phyloP scores from a whole-genome alignment of 139 green algal species.

The Chlamydomonas asymmetrica region DNA sequence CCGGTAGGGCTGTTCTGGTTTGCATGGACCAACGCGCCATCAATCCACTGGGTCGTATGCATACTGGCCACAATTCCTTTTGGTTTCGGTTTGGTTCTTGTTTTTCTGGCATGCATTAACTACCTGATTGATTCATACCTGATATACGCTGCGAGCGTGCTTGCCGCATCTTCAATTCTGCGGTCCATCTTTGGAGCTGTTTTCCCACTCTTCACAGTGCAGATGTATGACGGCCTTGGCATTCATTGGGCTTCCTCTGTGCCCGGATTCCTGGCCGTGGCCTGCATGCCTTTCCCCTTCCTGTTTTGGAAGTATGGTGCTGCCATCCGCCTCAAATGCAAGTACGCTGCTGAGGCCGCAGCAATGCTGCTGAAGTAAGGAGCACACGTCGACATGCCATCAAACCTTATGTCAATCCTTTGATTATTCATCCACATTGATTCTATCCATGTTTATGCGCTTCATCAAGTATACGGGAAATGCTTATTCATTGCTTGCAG shows the following conservation, averaged over 20 bases:
- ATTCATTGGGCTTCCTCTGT: slow-evolving; percentile 22
- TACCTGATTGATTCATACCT: slow-evolving; percentile 21
- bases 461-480: too few species aligned
- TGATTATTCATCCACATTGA: too few species aligned
- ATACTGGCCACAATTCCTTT: slow-evolving; percentile 6
- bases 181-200: slow-evolving; percentile 15
- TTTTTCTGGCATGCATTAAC: slow-evolving; percentile 13
- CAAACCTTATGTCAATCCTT: too few species aligned
- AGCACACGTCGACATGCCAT: too few species aligned
- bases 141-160: slow-evolving; percentile 16
- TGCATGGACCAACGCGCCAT: slow-evolving; percentile 12
- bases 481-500: too few species aligned
- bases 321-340: neutral
- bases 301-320: slow-evolving; percentile 16
- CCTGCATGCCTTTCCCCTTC: slow-evolving; percentile 19
- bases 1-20: slow-evolving; percentile 20
- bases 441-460: too few species aligned
- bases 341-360: slow-evolving; percentile 1
- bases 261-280: slow-evolving; percentile 13
- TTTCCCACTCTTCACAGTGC: slow-evolving; percentile 14
- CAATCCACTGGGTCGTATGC: slow-evolving; percentile 12
- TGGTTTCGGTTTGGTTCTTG: slow-evolving; percentile 18
- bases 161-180: slow-evolving; percentile 7
- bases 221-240: slow-evolving; percentile 10
- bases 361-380: too few species aligned